Base-by-base conservation (phyloP, 352 stramenopile species). In the Sclerospora graminicola region DNA sequence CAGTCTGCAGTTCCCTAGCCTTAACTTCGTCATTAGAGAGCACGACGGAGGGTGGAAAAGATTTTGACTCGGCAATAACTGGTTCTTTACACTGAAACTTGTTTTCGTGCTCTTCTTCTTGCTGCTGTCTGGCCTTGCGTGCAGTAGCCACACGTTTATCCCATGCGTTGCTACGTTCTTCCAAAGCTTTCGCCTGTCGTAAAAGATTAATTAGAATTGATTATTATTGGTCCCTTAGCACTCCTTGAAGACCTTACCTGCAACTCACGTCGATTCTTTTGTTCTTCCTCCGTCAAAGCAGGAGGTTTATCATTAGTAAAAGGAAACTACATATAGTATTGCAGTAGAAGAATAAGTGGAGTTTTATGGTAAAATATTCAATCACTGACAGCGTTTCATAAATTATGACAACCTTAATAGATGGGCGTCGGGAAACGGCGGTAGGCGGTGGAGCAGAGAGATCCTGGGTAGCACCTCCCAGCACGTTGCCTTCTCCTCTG, bases 1-100 rank as follows among this genome's bases (percentile, higher is more conserved):
- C 71, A 14, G 33, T 69, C 18, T 76, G 63, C 18, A 84, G 34
- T 41, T 87, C 75, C 4, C 69, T 69, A 8, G 57, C 59, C 43
- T 84, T 83, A 31, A 84, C 69, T 51, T 83, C 53, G 27, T 87
- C 71, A 42, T 74, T 71, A 1, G 71, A 75, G 4, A 84, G 44
- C 33, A 80, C 55, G 5, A 53, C 36, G 6, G 54, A 51, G 4
- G 59, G 34, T 5, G 57, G 34, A 0, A 34, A 38, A 13, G 44
- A 34, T 5, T 21, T 20, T 18, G 49, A 4, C 1, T 47, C 35
- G 14, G 34, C 0, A 28, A 21, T 14, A 7, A 50, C 35, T 21
- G 60, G 48, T 26, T 65, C 60, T 6, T 27, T 37, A 19, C 59
- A 54, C 26, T 58, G 54, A 26, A 69, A 80, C 11, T 67, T 64